Conservation (phyloP, 2,329 filamentous ascomycete genomes). For the Plectosphaerella cucumerina region DNA sequence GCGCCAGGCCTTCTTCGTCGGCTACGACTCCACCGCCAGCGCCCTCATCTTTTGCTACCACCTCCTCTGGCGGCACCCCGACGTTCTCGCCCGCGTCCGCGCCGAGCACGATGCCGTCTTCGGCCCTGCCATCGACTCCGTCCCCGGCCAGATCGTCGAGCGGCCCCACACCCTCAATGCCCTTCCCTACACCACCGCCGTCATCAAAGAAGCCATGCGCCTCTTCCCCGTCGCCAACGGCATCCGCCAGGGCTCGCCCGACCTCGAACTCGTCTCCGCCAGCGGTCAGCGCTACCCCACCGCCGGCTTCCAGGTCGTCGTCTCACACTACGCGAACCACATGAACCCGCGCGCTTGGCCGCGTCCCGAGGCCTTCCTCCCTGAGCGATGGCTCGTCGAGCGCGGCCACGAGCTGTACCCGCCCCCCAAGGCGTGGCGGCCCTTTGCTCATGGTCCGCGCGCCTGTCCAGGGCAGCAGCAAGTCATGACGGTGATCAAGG, state of each 20-base stretch:
- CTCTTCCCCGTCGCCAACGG: constrained; percentile 33
- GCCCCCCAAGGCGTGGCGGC: constrained; percentile 1
- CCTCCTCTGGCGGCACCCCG: constrained; percentile 22
- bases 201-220: constrained; percentile 50
- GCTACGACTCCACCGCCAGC: constrained; percentile 30
- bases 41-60: constrained; percentile 18
- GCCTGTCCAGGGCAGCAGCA: constrained; percentile 39
- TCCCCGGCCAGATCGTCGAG: constrained; percentile 6
- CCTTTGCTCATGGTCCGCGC: constrained; percentile 35
- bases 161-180: constrained; percentile 41
- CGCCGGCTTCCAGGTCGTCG: constrained; percentile 49
- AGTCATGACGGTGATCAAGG: constrained; percentile 42
- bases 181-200: constrained; percentile 47
- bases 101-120: constrained; percentile 49
- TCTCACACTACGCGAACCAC: constrained; percentile 38
- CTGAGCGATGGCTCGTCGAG: constrained; percentile 7
- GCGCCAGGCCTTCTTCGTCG: constrained; percentile 29
- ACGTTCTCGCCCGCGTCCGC: constrained; percentile 19
- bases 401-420: constrained; percentile 13
- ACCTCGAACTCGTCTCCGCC: constrained; percentile 31
- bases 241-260: too few species aligned
- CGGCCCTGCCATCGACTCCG: constrained; percentile 15
- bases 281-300: constrained; percentile 47
- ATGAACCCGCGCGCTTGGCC: too few species aligned
- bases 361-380: constrained; percentile 1